Evolutionary conservation across 2,329 filamentous ascomycete genomes (phyloP), one percentile per base, ranked within the genome.

Genomic region (Whalleya microplaca): DNA sequence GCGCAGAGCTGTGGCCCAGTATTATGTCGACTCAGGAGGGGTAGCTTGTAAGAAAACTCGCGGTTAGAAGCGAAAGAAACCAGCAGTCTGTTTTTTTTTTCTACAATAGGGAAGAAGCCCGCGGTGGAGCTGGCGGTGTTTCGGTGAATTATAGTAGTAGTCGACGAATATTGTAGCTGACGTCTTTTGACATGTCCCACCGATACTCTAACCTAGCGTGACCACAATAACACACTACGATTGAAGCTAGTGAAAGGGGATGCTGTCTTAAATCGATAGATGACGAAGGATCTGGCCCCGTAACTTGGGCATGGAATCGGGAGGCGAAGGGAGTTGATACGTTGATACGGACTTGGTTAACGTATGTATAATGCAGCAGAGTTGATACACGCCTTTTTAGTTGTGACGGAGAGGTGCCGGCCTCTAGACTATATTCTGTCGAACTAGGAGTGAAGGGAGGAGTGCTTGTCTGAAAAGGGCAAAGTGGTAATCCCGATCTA

Each of bases 391-490:
- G 53, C 54, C 56, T 45, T 18, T 45, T 51, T 23, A 37, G 32
- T 48, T 41, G 43, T n/a, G 55, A 44, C 51, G 27, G 59, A 53
- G 45, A 48, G 58, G 42, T 47, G 29, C 50, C 42, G 54, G 48
- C 20, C 29, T 56, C 52, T 58, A 49, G 51, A 44, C 44, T 37
- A 21, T 21, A 21, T 21, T 21, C 27, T 43, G 53, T 53, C 45
- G 50, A 56, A 41, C 48, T 56, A 53, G 49, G 53, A 55, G 40
- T 27, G 54, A 51, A 57, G 32, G 32, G 32, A 37, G 9, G 4
- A 49, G 44, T 55, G 52, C 55, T 56, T 64, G 56, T 53, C 59
- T 58, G 47, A 49, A 62, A 56, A 51, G 58, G 60, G 45, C 63
- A 61, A 60, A 53, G 45, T 32, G 49, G 51, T 51, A n/a, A n/a